Percentiles rank a stretch among this genome's conserved stretches.
phyloP scores from a whole-genome alignment of 2,329 filamentous ascomycete species.

The Dactylellina cionopaga region DNA sequence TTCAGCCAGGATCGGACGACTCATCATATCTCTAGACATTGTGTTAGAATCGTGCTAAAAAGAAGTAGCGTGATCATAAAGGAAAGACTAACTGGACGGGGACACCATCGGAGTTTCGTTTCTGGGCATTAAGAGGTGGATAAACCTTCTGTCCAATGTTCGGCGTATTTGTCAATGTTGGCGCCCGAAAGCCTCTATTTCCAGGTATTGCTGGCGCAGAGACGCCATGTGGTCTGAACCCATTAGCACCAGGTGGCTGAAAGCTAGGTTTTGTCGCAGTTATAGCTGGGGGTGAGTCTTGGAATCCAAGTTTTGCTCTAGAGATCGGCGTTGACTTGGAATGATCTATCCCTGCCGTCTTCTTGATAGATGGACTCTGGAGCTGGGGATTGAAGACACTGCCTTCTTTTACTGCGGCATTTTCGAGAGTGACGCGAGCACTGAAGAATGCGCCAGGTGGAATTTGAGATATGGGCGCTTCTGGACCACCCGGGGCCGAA shows the following conservation, averaged over 20 bases:
- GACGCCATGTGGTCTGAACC: conserved; percentile 42
- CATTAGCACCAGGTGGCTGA: conserved; percentile 53
- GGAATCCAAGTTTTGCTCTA: conserved; percentile 52
- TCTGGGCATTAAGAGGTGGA: conserved; percentile 41
- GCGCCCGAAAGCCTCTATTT: conserved; percentile 35
- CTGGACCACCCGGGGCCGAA: conserved; percentile 37
- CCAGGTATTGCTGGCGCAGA: conserved; percentile 29
- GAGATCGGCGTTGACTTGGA: conserved; percentile 57
- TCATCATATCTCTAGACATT: conserved; percentile 44
- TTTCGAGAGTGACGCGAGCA: conserved; percentile 54
- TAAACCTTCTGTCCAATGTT: conserved; percentile 36
- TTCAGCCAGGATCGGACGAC: conserved; percentile 35
- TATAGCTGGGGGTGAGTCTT: conserved; percentile 26
- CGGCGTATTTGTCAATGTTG: conserved; percentile 32
- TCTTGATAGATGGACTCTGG: conserved; percentile 56
- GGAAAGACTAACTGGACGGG: conserved; percentile 33
- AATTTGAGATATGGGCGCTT: conserved; percentile 47
- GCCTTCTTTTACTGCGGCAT: conserved; percentile 51
- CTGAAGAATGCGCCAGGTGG: conserved; percentile 55
- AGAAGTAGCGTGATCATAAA: neutral
- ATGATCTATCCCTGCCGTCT: conserved; percentile 57
- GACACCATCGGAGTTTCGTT: conserved; percentile 47
- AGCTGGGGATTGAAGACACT: conserved; percentile 55
- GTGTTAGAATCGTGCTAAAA: neutral
- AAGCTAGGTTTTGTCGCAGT: conserved; percentile 54